phyloP scores from a whole-genome alignment of 306 rosid genomes.

The Biancaea sappan region DNA sequence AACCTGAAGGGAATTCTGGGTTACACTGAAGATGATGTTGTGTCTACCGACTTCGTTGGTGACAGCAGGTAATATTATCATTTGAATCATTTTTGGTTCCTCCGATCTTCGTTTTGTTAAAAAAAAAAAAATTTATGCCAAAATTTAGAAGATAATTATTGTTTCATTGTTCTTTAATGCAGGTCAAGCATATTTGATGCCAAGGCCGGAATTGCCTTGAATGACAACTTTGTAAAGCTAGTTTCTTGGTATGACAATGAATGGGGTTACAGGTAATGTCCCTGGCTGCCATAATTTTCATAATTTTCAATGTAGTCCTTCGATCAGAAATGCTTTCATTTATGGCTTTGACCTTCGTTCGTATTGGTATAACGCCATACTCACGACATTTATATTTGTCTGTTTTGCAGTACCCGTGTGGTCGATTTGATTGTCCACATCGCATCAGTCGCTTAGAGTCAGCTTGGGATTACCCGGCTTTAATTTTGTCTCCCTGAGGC shows the following conservation, averaged over 20 bases:
- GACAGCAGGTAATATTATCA: conserved; percentile 72
- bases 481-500: conserved; percentile 31
- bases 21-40: conserved; percentile 89
- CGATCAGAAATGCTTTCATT: background rate
- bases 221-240: conserved; percentile 65
- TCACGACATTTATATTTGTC: background rate
- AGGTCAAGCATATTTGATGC: conserved; percentile 99
- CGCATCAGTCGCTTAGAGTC: conserved; percentile 52
- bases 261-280: conserved; percentile 87
- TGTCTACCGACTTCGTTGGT: conserved; percentile 81
- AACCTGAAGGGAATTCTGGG: conserved; percentile 89
- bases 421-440: conserved; percentile 84
- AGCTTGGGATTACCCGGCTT: conserved; percentile 28
- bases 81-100: conserved; percentile 4
- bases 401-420: conserved; percentile 79
- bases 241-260: conserved; percentile 93
- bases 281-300: background rate
- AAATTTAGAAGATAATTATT: too few relatives aligned
- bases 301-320: too few relatives aligned
- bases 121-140: too few relatives aligned
- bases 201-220: conserved; percentile 97
- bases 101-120: background rate
- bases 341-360: background rate
- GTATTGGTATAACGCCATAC: background rate
- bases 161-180: conserved; percentile 20